phyloP scores from a whole-genome alignment of 176 grass and related monocot genomes.

The Triticum dicoccoides region DNA sequence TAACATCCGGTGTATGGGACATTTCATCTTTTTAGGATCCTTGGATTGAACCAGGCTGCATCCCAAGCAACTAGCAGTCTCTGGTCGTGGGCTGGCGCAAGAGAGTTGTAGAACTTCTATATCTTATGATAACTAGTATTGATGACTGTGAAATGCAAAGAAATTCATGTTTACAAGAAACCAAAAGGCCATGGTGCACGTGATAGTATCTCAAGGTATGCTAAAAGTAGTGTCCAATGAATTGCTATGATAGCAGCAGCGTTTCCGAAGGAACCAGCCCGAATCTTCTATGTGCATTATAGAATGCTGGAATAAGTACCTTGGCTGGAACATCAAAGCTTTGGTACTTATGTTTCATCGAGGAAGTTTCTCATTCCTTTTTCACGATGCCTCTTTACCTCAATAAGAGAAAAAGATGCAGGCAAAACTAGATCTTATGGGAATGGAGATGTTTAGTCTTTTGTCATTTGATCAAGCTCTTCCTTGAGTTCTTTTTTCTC shows the following conservation, averaged over 20 bases:
- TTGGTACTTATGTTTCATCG: constrained; percentile 2
- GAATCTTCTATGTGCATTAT: not conserved
- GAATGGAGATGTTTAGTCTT: not conserved
- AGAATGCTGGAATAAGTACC: constrained; percentile 1
- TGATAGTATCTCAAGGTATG: not conserved
- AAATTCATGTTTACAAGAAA: not conserved
- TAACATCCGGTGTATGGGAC: not conserved
- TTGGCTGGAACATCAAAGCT: not conserved
- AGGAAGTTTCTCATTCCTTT: not conserved
- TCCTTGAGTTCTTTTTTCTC: not conserved
- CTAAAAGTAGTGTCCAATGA: not conserved
- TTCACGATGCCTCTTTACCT: not conserved
- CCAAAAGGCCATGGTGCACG: not conserved
- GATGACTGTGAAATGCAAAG: not conserved
- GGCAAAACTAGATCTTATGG: not conserved
- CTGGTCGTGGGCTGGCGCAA: not conserved
- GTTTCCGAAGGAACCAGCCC: constrained; percentile 3
- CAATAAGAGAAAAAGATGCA: not conserved
- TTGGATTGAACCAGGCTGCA: not conserved
- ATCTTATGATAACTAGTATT: not conserved
- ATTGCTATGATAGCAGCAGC: not conserved
- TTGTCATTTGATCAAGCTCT: not conserved
- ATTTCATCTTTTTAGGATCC: not conserved
- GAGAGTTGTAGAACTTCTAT: not conserved
- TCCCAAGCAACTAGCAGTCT: not conserved